phyloP scores from a whole-genome alignment of 441 rosid species.

The Viola pubescens region DNA sequence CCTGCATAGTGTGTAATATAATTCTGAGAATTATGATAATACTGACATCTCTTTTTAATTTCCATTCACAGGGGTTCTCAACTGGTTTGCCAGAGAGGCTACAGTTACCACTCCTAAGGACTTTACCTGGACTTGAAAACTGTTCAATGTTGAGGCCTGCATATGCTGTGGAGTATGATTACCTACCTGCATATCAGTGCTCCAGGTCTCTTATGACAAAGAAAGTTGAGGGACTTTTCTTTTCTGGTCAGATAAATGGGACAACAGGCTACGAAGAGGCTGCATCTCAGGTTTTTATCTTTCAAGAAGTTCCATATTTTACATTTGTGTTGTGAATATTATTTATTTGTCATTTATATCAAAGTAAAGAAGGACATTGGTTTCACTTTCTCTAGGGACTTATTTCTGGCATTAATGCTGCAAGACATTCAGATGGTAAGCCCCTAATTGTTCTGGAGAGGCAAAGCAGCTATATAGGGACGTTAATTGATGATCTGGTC shows the following conservation, averaged over 20 bases:
- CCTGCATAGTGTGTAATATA: too few relatives aligned
- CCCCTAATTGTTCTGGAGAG: slow-evolving; percentile 85
- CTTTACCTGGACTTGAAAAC: slow-evolving; percentile 93
- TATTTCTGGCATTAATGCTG: slow-evolving; percentile 91
- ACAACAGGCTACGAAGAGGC: slow-evolving; percentile 99
- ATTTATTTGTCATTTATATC: neutral
- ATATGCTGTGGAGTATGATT: slow-evolving; percentile 98
- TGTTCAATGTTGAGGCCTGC: slow-evolving; percentile 98
- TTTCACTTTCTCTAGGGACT: slow-evolving; percentile 46
- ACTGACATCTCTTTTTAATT: neutral
- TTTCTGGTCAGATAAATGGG: slow-evolving; percentile 98
- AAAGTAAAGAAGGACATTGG: too few relatives aligned
- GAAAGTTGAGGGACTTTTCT: slow-evolving; percentile 86
- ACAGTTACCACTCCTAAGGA: slow-evolving; percentile 89
- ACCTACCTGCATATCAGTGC: slow-evolving; percentile 93
- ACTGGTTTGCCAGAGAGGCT: slow-evolving; percentile 94
- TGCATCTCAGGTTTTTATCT: slow-evolving; percentile 76
- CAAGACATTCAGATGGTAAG: slow-evolving; percentile 79
- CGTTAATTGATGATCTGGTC: slow-evolving; percentile 88
- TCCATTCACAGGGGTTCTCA: slow-evolving; percentile 74
- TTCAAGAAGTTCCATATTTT: slow-evolving; percentile 13
- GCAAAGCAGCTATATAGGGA: slow-evolving; percentile 92
- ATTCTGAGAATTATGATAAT: neutral
- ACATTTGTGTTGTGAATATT: neutral
- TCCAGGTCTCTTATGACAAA: slow-evolving; percentile 94